phyloP scores from a whole-genome alignment of 2,329 filamentous ascomycete genomes.

The Penicillium crustosum region DNA sequence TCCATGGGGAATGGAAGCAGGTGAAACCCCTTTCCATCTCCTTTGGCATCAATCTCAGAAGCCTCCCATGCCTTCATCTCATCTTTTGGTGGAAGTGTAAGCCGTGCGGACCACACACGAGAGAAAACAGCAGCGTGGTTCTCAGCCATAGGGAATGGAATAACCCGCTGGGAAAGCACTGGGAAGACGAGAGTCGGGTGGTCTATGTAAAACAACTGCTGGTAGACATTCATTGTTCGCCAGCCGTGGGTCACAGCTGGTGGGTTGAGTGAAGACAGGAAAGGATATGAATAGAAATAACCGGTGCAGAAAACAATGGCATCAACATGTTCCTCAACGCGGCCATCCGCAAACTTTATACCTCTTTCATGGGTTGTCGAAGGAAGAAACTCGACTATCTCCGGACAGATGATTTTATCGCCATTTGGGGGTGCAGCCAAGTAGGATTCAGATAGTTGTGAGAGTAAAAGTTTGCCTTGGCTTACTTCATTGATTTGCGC shows the following conservation, averaged over 20 bases:
- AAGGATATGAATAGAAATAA: slow-evolving; percentile 82
- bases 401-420: slow-evolving; percentile 58
- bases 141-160: slow-evolving; percentile 82
- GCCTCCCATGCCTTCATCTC: slow-evolving; percentile 72
- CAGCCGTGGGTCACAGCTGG: slow-evolving; percentile 67
- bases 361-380: slow-evolving; percentile 53
- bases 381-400: slow-evolving; percentile 58
- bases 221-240: slow-evolving; percentile 70
- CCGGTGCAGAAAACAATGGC: slow-evolving; percentile 84
- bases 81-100: slow-evolving; percentile 61
- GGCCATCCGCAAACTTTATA: slow-evolving; percentile 66
- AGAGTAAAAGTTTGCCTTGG: slow-evolving; percentile 62
- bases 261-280: slow-evolving; percentile 54
- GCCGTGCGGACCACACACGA: slow-evolving; percentile 70
- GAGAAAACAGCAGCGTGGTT: slow-evolving; percentile 75
- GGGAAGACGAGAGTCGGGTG: slow-evolving; percentile 78
- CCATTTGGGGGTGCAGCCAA: slow-evolving; percentile 41
- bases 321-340: slow-evolving; percentile 67
- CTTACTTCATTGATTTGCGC: slow-evolving; percentile 68
- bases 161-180: slow-evolving; percentile 73
- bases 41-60: slow-evolving; percentile 42
- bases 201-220: slow-evolving; percentile 73
- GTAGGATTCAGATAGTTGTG: slow-evolving; percentile 56
- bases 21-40: slow-evolving; percentile 54
- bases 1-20: slow-evolving; percentile 52